Evolutionary conservation across 2,329 filamentous ascomycete genomes (phyloP).

Genomic region (Clonostachys sp.): DNA sequence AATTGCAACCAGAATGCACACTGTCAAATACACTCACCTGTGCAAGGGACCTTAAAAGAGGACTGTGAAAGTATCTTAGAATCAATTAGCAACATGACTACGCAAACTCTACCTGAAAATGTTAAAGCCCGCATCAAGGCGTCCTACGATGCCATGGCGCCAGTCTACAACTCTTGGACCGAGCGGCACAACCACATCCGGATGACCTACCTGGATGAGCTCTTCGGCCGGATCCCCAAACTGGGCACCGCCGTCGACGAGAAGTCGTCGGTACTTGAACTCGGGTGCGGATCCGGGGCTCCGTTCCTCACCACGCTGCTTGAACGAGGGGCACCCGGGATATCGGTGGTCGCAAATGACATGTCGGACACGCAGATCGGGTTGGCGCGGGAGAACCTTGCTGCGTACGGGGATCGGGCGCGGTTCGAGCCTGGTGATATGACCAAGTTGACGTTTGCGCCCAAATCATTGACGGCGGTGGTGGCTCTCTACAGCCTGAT

Average conservation of each 20-base stretch:
- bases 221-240: constrained; percentile 19
- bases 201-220: constrained; percentile 22
- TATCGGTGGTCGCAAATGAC: constrained; percentile 28
- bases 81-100: not conserved
- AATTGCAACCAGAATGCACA: not conserved
- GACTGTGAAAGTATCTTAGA: constrained; percentile 5
- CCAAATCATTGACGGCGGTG: constrained; percentile 37
- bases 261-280: constrained; percentile 24
- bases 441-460: constrained; percentile 22
- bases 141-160: constrained; percentile 32
- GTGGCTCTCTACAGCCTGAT: constrained; percentile 49
- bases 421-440: constrained; percentile 25
- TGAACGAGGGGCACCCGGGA: constrained; percentile 6
- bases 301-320: constrained; percentile 28
- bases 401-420: constrained; percentile 1
- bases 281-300: constrained; percentile 34
- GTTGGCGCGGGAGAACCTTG: constrained; percentile 18
- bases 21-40: not conserved
- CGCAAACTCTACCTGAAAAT: constrained; percentile 10
- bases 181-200: constrained; percentile 19
- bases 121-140: constrained; percentile 30
- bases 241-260: not conserved
- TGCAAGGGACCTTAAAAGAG: not conserved
- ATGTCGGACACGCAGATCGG: constrained; percentile 30
- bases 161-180: constrained; percentile 33